Evolutionary conservation across 106 monocot species (phyloP).

Genomic region (Dioscorea alata): DNA sequence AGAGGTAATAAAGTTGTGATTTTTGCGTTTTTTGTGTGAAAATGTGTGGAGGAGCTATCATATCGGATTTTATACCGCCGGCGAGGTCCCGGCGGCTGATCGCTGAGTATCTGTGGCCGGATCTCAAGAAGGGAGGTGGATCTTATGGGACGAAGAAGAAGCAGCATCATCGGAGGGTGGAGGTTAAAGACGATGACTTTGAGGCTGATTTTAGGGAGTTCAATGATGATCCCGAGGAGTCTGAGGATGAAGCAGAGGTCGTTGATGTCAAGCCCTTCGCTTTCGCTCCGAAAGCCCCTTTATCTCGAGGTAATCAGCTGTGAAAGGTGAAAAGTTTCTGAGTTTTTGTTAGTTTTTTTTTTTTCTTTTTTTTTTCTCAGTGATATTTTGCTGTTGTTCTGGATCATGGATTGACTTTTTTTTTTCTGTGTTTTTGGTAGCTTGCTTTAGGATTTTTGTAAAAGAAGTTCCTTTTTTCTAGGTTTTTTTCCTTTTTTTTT

Average conservation of each 20-base stretch:
- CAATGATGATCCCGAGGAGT: constrained; percentile 35
- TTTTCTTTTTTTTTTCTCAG: neutral
- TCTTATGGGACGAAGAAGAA: neutral
- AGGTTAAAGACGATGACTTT: constrained; percentile 32
- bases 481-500: neutral
- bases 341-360: neutral
- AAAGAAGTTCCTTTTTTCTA: neutral
- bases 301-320: constrained; percentile 4
- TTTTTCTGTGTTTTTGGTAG: neutral
- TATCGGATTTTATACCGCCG: constrained; percentile 52
- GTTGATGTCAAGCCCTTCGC: constrained; percentile 33
- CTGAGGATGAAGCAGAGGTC: constrained; percentile 14
- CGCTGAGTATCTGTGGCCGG: constrained; percentile 53
- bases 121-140: constrained; percentile 14
- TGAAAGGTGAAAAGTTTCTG: neutral
- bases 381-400: neutral
- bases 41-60: constrained; percentile 83
- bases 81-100: constrained; percentile 24
- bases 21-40: neutral
- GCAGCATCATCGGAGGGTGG: constrained; percentile 16
- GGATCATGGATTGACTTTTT: neutral
- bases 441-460: neutral
- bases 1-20: neutral
- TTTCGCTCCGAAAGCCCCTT: constrained; percentile 1
- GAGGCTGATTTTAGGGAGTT: constrained; percentile 73